Percentiles rank a stretch among this genome's conserved stretches.
phyloP scores from a whole-genome alignment of 208 protist species.

The Acanthamoeba triangularis region DNA sequence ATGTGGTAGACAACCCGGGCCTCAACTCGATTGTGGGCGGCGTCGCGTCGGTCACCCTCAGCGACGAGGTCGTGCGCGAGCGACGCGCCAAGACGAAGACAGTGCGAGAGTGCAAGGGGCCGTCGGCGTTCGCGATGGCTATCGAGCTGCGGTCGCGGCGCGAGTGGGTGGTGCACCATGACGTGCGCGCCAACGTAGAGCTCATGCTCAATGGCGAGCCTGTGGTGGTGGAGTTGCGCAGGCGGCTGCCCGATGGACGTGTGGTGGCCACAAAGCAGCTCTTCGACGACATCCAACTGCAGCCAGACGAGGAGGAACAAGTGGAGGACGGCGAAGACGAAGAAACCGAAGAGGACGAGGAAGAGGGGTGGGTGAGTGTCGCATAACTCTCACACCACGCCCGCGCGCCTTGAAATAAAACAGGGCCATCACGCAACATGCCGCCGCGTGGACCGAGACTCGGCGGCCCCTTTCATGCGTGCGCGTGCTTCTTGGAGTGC shows the following conservation, averaged over 20 bases:
- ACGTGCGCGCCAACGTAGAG: neutral
- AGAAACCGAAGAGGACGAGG: too few relatives aligned
- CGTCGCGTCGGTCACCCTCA: conserved; percentile 94
- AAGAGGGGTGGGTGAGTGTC: too few relatives aligned
- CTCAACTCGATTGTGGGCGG: conserved; percentile 92
- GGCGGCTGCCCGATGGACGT: neutral
- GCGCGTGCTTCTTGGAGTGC: neutral
- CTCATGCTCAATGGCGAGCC: neutral
- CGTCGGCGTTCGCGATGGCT: conserved; percentile 92
- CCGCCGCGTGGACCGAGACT: too few relatives aligned
- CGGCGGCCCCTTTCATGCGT: neutral
- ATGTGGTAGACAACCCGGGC: conserved; percentile 93
- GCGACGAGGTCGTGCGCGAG: conserved; percentile 92
- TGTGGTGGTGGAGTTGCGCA: neutral
- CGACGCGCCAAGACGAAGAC: conserved; percentile 94
- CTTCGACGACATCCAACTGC: too few relatives aligned
- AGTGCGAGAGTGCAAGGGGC: conserved; percentile 92
- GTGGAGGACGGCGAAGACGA: neutral
- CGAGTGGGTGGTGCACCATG: conserved; percentile 24
- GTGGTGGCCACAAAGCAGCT: neutral
- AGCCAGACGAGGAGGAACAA: too few relatives aligned
- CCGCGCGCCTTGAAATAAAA: too few relatives aligned
- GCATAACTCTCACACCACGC: too few relatives aligned
- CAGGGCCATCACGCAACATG: too few relatives aligned
- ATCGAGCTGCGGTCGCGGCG: conserved; percentile 88